Conservation (phyloP, 2,329 filamentous ascomycete genomes). For the Fusarium neocosmosporiellum region DNA sequence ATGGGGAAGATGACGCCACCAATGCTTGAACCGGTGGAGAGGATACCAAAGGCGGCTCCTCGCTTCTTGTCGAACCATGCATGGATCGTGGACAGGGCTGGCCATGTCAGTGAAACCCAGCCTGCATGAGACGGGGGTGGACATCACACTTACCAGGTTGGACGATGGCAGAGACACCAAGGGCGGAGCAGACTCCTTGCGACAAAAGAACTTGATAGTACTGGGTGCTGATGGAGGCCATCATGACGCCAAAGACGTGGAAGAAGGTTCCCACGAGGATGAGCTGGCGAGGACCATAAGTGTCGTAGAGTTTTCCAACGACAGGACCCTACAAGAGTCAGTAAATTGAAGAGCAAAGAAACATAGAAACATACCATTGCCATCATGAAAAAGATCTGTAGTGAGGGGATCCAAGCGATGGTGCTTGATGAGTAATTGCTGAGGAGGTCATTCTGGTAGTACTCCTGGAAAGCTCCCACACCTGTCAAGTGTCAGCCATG, state of each 20-base stretch:
- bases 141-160: constrained; percentile 39
- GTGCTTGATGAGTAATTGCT: constrained; percentile 61
- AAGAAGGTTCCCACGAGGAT: constrained; percentile 63
- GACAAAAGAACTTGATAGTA: constrained; percentile 56
- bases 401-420: constrained; percentile 71
- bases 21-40: constrained; percentile 50
- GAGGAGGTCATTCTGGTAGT: constrained; percentile 64
- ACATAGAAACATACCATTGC: constrained; percentile 48
- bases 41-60: constrained; percentile 50
- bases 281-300: constrained; percentile 68
- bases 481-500: constrained; percentile 35
- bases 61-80: constrained; percentile 51
- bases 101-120: neutral
- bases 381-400: constrained; percentile 68
- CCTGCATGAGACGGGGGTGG: neutral
- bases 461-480: constrained; percentile 67
- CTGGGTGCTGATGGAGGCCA: constrained; percentile 62
- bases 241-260: constrained; percentile 72
- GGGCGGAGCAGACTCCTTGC: constrained; percentile 52
- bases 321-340: constrained; percentile 60
- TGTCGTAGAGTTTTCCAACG: constrained; percentile 72
- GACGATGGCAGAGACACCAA: constrained; percentile 51
- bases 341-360: constrained; percentile 3
- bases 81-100: constrained; percentile 46
- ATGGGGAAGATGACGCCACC: constrained; percentile 56